Percentiles rank a stretch among this genome's conserved stretches.
These are phyloP conservation scores for Geotrichum reessii DNA, from an alignment of 1,139 yeast genomes.

Conservation along the genomic window DNA sequence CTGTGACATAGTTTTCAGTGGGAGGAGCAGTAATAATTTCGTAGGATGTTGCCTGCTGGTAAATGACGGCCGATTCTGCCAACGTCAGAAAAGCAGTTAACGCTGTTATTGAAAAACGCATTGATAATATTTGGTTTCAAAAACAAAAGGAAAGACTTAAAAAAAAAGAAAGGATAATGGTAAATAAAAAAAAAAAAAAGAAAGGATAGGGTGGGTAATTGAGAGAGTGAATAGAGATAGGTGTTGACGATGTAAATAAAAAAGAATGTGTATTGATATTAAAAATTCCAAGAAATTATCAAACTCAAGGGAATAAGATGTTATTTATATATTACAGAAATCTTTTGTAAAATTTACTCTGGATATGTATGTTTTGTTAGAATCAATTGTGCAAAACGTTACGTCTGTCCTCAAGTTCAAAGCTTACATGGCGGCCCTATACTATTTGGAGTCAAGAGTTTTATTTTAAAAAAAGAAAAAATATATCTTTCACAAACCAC, in stretches of 20 bases:
- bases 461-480: too few species aligned
- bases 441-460: neutral
- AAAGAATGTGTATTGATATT: neutral
- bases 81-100: constrained; percentile 11
- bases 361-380: neutral
- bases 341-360: neutral
- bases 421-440: neutral
- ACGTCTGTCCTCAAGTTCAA: neutral
- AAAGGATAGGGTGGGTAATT: neutral
- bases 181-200: neutral
- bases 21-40: constrained; percentile 24
- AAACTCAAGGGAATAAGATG: neutral
- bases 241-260: neutral
- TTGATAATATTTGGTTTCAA: neutral
- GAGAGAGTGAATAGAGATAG: constrained; percentile 1
- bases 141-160: neutral
- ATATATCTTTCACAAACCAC: too few species aligned
- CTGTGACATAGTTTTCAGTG: constrained; percentile 23
- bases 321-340: neutral
- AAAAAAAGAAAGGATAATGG: neutral
- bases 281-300: neutral
- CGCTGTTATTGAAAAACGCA: constrained; percentile 10
- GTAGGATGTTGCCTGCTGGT: constrained; percentile 18
- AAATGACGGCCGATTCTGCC: constrained; percentile 18
- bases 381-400: neutral